phyloP scores from a whole-genome alignment of 805 yeast species.

The Lipomyces mesembrius region DNA sequence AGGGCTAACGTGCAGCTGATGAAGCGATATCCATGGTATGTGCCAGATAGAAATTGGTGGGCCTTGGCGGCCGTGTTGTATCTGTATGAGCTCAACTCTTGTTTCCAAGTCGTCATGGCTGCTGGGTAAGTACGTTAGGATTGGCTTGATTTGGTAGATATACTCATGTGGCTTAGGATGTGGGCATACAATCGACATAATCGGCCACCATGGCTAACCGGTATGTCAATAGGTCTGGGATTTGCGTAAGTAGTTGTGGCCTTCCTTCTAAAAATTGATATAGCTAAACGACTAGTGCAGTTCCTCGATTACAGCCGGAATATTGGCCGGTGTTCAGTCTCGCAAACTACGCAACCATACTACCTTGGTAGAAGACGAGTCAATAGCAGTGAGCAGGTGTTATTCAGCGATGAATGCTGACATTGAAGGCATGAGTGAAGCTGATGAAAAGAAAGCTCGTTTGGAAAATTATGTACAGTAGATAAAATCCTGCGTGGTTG shows the following conservation, averaged over 20 bases:
- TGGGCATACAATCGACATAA: conserved; percentile 38
- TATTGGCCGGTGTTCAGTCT: conserved; percentile 24
- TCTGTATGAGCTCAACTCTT: conserved; percentile 32
- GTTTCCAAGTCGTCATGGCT: conserved; percentile 36
- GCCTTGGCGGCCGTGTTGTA: conserved; percentile 30
- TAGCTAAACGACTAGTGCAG: neutral
- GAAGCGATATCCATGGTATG: conserved; percentile 33
- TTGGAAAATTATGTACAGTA: neutral
- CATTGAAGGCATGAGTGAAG: neutral
- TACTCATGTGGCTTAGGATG: conserved; percentile 20
- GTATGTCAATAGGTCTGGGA: conserved; percentile 33
- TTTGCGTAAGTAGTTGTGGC: conserved; percentile 14
- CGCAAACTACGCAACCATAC: conserved; percentile 14
- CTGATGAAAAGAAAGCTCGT: neutral
- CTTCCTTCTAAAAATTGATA: neutral
- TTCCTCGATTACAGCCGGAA: conserved; percentile 22
- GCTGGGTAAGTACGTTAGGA: conserved; percentile 21
- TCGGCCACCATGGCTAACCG: conserved; percentile 38
- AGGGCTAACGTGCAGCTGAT: conserved; percentile 15
- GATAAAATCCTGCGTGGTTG: neutral
- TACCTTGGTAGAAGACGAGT: neutral
- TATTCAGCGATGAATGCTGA: neutral
- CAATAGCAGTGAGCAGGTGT: neutral
- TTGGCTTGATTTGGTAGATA: neutral
- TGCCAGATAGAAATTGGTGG: conserved; percentile 21